Evolutionary conservation across 2,329 filamentous ascomycete species (phyloP), one percentile per base, ranked within the genome.

Genomic region (Venturia oleaginea): DNA sequence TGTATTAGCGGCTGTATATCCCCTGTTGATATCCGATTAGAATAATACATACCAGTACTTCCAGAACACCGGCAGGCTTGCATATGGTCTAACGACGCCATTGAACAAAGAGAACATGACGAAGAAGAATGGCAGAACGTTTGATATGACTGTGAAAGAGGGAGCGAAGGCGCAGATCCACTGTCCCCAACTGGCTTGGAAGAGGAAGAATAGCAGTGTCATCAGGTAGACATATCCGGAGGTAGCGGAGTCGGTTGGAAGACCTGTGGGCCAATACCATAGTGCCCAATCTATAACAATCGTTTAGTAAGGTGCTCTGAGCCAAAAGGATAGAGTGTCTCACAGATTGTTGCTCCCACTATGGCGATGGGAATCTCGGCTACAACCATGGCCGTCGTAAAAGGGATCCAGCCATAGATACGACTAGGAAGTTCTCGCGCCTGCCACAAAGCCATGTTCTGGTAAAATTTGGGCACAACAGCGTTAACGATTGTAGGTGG

Each of bases 71-170:
- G 88, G 88, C 1, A 91, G 78, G 0, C 80, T 78, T 3, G 71
- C 66, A 0, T 86, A 83, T 0, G 81, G 74, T 66, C 87, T 84
- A 62, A 91, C 76, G 2, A 90, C 87, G 71, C 65, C 64, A 69
- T 82, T 84, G 77, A 88, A 88, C 17, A 87, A 71, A 34, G 88
- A 27, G 70, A 90, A 87, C 79, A 90, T 86, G 73, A 92, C 85
- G 77, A 92, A 89, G 81, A 92, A 91, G 78, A 92, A 91, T 0
- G 89, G 89, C 5, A 91, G 78, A 27, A 73, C 74, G 71, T 92
- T 91, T 54, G 85, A 85, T 68, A 92, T 91, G 67, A 91, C 88
- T 0, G 88, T 90, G 76, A 91, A 91, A 1, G 81, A 86, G 0
- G 90, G 89, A 0, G 90, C 88, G 74, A 92, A 72, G 6, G 84